Evolutionary conservation across 1,139 yeast species (phyloP).

Genomic region (Protomyces gravidus): DNA sequence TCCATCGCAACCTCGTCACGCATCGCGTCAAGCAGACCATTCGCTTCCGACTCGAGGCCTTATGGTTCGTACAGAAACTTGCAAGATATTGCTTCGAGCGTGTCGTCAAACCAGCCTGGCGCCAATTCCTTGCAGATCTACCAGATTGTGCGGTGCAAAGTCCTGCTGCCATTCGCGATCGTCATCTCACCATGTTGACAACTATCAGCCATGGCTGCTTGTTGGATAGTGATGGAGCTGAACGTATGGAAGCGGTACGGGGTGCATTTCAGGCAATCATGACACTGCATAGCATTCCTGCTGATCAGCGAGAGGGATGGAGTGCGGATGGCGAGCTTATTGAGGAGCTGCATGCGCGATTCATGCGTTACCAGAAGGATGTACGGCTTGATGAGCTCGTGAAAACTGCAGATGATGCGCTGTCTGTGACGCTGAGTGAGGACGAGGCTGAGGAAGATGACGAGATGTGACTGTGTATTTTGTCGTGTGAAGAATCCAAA

Average conservation of each 20-base stretch:
- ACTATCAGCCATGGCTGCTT: slow-evolving; percentile 5
- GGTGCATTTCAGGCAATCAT: background rate
- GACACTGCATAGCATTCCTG: background rate
- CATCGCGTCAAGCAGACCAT: background rate
- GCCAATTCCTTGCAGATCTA: background rate
- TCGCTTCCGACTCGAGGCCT: slow-evolving; percentile 13
- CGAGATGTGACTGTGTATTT: background rate
- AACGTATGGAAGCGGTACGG: background rate
- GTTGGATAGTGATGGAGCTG: background rate
- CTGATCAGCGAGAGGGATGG: slow-evolving; percentile 1
- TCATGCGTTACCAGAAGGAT: background rate
- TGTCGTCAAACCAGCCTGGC: slow-evolving; percentile 3
- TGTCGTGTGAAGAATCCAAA: background rate
- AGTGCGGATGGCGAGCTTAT: background rate
- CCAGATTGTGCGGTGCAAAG: background rate
- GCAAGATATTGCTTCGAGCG: slow-evolving; percentile 12
- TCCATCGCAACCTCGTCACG: slow-evolving; percentile 3
- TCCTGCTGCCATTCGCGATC: slow-evolving; percentile 5
- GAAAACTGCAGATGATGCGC: background rate
- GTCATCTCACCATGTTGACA: slow-evolving; percentile 10
- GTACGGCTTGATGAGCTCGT: background rate
- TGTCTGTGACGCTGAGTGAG: background rate
- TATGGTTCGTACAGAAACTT: slow-evolving; percentile 6
- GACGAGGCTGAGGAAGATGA: background rate
- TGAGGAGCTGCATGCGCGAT: background rate